Conservation (phyloP, 2,329 filamentous ascomycete species). For the Botryotinia narcissicola region DNA sequence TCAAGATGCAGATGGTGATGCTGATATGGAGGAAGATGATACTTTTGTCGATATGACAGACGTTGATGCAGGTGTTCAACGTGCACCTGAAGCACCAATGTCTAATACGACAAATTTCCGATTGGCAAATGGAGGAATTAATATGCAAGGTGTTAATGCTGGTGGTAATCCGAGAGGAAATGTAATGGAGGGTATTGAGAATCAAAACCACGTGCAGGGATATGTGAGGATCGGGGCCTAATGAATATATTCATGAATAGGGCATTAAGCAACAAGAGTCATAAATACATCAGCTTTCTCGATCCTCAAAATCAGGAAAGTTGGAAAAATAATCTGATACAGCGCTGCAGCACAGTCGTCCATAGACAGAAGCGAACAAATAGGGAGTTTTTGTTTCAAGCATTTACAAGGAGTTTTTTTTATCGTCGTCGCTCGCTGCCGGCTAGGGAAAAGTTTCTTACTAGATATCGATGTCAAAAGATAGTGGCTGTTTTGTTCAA, state of each 20-base stretch:
- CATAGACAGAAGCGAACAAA: neutral
- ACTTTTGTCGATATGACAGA: constrained; percentile 50
- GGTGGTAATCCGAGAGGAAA: constrained; percentile 15
- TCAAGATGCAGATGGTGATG: constrained; percentile 36
- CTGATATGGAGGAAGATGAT: constrained; percentile 54
- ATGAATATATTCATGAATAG: neutral
- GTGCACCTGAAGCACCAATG: constrained; percentile 29
- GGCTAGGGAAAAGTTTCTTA: neutral
- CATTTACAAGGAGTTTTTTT: constrained; percentile 16
- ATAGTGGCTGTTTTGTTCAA: neutral
- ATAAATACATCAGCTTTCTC: neutral
- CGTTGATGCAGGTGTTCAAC: constrained; percentile 18
- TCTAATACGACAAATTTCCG: constrained; percentile 27
- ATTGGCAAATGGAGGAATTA: constrained; percentile 29
- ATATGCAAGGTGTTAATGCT: constrained; percentile 21
- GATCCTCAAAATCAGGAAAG: neutral
- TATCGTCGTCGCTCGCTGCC: neutral
- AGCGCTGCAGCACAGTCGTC: neutral
- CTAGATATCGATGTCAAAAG: neutral
- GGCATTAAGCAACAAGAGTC: neutral
- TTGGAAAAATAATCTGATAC: neutral
- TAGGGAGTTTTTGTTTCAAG: constrained; percentile 6
- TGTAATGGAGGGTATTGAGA: constrained; percentile 31
- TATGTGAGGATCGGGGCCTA: constrained; percentile 35
- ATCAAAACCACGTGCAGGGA: constrained; percentile 27